Evolutionary conservation across 78 protist genomes (phyloP), one percentile per base, ranked within the genome.

Genomic region (Bodo saltans): DNA sequence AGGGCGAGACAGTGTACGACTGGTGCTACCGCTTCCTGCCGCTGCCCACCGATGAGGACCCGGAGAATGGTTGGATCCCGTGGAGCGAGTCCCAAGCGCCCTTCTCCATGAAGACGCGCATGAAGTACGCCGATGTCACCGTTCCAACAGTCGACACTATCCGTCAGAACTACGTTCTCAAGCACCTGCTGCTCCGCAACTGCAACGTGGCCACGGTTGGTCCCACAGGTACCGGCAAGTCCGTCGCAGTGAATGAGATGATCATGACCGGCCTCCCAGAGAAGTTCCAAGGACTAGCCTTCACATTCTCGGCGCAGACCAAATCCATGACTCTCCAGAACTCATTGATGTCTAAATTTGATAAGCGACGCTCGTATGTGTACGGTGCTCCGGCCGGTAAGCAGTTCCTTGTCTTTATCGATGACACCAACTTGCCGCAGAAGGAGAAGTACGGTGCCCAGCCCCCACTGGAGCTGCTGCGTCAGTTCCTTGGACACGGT

Each of bases 141-240:
- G 98, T 96, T 38, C 96, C 97, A 11, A 96, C 98, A 30, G 25
- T 70, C 21, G 95, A 92, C 78, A 80, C 96, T 29, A 85, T 96
- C 32, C 92, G 98, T 37, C 42, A 53, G 81, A n/a, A 90, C 27
- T 60, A 28, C 30, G 37, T 93, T 40, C 78, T 94, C 25, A 88
- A 84, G 29, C 32, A 60, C 70, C 84, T 93, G 29, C 26, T 93
- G 25, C 4, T 0, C n/a, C 11, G 4, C 85, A 2, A 72, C 71
- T 0, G 42, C 74, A 42, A 74, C 68, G 37, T 74, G 32, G 68
- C 92, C 26, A 25, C 89, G 39, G 82, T 84, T 28, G 97, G 97
- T 60, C 42, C 86, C 34, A 74, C 90, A 21, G 97, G 97, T 0
- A 73, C 83, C 37, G 95, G 94, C 39, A 95, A 95, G 92, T 91